phyloP scores from a whole-genome alignment of 2,329 filamentous ascomycete genomes.

The Emmonsiellopsis sp. region DNA sequence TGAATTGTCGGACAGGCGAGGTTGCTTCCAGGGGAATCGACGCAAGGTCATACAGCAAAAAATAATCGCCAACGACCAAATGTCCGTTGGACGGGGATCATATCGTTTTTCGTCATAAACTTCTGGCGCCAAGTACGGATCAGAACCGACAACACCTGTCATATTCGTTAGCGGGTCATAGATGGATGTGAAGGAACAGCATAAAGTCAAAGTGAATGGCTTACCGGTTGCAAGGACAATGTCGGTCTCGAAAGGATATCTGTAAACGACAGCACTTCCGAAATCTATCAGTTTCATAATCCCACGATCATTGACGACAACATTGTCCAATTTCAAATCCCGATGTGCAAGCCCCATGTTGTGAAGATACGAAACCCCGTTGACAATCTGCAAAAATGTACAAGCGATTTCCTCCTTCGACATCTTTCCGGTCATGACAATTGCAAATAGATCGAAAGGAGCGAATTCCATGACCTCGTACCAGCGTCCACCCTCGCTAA shows the following conservation, averaged over 20 bases:
- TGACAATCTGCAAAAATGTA: slow-evolving; percentile 87
- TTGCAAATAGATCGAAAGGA: slow-evolving; percentile 90
- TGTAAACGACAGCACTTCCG: slow-evolving; percentile 91
- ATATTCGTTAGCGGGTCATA: slow-evolving; percentile 1
- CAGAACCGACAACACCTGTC: slow-evolving; percentile 69
- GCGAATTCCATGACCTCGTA: slow-evolving; percentile 99
- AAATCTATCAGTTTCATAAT: slow-evolving; percentile 99
- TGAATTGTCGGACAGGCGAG: slow-evolving; percentile 82
- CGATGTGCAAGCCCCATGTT: slow-evolving; percentile 91
- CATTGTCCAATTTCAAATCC: slow-evolving; percentile 94
- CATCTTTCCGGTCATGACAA: slow-evolving; percentile 99
- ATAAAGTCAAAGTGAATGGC: slow-evolving; percentile 21
- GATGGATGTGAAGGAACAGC: background rate
- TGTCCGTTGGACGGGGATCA: slow-evolving; percentile 85
- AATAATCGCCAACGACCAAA: slow-evolving; percentile 97
- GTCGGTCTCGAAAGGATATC: slow-evolving; percentile 91
- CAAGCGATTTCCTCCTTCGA: slow-evolving; percentile 81
- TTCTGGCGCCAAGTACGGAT: slow-evolving; percentile 93
- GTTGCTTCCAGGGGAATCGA: slow-evolving; percentile 94
- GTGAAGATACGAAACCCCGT: slow-evolving; percentile 88
- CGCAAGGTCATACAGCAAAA: slow-evolving; percentile 98
- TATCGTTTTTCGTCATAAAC: slow-evolving; percentile 92
- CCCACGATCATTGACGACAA: slow-evolving; percentile 88
- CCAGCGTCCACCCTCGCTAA: slow-evolving; percentile 89
- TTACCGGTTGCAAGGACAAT: slow-evolving; percentile 72